Base-by-base conservation (phyloP, 768 basidiomycete species). In the Lentinus tigrinus region DNA sequence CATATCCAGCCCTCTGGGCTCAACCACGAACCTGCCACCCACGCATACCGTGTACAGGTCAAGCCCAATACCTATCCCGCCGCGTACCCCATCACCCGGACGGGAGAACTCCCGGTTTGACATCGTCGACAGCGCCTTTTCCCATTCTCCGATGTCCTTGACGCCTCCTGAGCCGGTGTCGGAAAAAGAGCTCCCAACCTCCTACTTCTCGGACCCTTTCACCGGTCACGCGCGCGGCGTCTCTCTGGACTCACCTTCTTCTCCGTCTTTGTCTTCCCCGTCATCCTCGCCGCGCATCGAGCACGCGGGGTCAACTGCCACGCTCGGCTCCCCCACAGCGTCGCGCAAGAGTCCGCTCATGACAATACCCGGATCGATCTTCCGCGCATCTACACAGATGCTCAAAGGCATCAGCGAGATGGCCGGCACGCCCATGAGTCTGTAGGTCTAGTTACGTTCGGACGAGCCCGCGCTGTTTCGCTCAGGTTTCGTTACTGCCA, bases 361-460 rank as follows among this genome's bases (percentile, higher is more conserved):
- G 9, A 23, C 44, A 17, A 19, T 62, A 23, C 60, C 64, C 46
- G 65, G 55, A 6, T 49, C 62, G 36, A 44, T 73, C 43, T 39
- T 72, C 57, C 67, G 67, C 38, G 69, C 65, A 4, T 65, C 69
- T 3, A 60, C 63, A 2, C 69, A 68, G 24, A 56, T 73, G 44
- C 64, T 73, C 44, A 69, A 64, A 39, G 67, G 72, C 36, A 68
- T 72, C 24, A 66, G 60, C 55, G 49, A 54, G 3, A 56, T 67
- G 23, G 56, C 65, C 23, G 65, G 63, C 0, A 38, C 62, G 42
- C 63, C 67, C 7, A 43, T 67, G 47, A 63, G 59, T 23, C 52
- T 56, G 8, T 66, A 55, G 48, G 16, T n/a, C 14, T 9, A 7
- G 52, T 31, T 42, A 42, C 21, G 9, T 8, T n/a, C 40, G 9